A percentile compares a stretch with the other conserved stretches of the same genome.
phyloP scores from a whole-genome alignment of 2,329 filamentous ascomycete genomes.

The Cyclaneusma minus region DNA sequence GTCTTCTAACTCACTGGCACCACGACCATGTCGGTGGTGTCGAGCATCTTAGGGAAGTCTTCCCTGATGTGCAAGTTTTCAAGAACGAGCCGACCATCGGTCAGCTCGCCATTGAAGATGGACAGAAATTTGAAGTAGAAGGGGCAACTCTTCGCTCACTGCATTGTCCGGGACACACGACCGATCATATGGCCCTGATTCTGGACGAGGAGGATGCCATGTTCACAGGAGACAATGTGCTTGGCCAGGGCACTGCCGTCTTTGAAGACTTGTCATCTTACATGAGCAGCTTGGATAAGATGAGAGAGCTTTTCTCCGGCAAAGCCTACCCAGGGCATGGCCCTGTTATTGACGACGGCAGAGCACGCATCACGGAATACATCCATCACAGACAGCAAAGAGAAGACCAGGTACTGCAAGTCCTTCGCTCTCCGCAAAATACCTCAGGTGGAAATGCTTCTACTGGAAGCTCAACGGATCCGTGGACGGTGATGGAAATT shows the following conservation, averaged over 20 bases:
- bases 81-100: slow-evolving; percentile 44
- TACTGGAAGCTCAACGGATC: slow-evolving; percentile 14
- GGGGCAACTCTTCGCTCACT: slow-evolving; percentile 54
- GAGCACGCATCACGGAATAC: slow-evolving; percentile 62
- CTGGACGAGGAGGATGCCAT: slow-evolving; percentile 66
- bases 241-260: slow-evolving; percentile 75
- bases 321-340: slow-evolving; percentile 83
- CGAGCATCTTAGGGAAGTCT: slow-evolving; percentile 46
- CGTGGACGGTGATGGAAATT: slow-evolving; percentile 62
- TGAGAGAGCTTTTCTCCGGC: slow-evolving; percentile 49
- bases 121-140: slow-evolving; percentile 34
- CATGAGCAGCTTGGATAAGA: slow-evolving; percentile 50
- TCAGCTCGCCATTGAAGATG: slow-evolving; percentile 38
- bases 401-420: slow-evolving; percentile 61
- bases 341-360: slow-evolving; percentile 57
- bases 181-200: slow-evolving; percentile 68
- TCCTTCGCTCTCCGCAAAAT: slow-evolving; percentile 32
- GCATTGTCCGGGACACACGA: slow-evolving; percentile 59
- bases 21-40: slow-evolving; percentile 72
- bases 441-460: slow-evolving; percentile 11
- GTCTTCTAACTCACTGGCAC: slow-evolving; percentile 86
- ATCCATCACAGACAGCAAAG: slow-evolving; percentile 66
- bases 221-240: slow-evolving; percentile 80
- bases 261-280: slow-evolving; percentile 66
- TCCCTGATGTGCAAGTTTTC: slow-evolving; percentile 46